Percentiles rank a stretch among this genome's conserved stretches.
Evolutionary conservation across 768 basidiomycete genomes (phyloP).

Genomic region (Hypholoma fasciculare): DNA sequence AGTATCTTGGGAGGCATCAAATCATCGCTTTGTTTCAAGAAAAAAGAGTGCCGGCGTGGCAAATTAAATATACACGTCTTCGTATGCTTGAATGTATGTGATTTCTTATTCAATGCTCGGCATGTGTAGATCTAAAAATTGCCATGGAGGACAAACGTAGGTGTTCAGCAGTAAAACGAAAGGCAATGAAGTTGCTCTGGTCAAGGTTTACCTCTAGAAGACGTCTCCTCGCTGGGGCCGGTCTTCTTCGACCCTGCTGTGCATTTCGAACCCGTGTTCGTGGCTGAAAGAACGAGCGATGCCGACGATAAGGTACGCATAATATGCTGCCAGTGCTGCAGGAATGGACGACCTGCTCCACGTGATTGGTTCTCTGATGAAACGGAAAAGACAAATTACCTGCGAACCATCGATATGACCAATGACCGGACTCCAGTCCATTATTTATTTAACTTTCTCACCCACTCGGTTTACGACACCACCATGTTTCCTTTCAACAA

Average conservation of each 20-base stretch:
- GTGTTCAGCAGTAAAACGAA: too few relatives aligned
- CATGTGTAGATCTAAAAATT: too few relatives aligned
- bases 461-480: slow-evolving; percentile 17
- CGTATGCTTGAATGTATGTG: too few relatives aligned
- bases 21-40: background rate
- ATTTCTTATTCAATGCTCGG: too few relatives aligned
- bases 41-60: too few relatives aligned
- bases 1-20: background rate
- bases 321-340: slow-evolving; percentile 2
- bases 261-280: too few relatives aligned
- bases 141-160: too few relatives aligned
- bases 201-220: too few relatives aligned
- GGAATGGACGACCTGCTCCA: slow-evolving; percentile 19
- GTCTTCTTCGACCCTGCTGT: too few relatives aligned
- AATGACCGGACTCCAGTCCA: slow-evolving; percentile 15
- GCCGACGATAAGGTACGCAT: slow-evolving; percentile 18
- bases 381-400: slow-evolving; percentile 21
- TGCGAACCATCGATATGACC: slow-evolving; percentile 26
- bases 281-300: slow-evolving; percentile 4
- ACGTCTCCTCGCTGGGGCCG: too few relatives aligned
- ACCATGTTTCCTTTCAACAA: slow-evolving; percentile 26
- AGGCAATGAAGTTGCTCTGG: too few relatives aligned
- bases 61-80: too few relatives aligned
- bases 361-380: slow-evolving; percentile 27
- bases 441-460: slow-evolving; percentile 20